Conservation (phyloP, 768 basidiomycete species). For the Trametes gibbosa region DNA sequence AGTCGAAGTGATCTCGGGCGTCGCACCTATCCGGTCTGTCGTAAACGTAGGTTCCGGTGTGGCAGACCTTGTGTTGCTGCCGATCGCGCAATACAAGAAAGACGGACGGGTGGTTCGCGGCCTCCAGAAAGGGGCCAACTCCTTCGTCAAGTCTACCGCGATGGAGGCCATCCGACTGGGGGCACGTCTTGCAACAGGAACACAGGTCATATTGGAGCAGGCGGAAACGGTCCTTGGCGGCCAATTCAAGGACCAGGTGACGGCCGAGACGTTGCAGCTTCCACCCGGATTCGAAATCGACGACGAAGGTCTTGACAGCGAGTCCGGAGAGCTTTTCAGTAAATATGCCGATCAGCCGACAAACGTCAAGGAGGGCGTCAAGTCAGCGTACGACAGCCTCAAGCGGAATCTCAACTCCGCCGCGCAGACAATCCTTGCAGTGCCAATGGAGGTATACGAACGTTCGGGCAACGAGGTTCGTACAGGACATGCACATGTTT, state of each 20-base stretch:
- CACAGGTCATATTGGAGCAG: constrained; percentile 95
- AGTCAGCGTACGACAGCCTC: constrained; percentile 88
- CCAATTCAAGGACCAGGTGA: constrained; percentile 63
- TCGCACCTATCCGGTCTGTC: constrained; percentile 92
- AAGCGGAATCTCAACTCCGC: constrained; percentile 86
- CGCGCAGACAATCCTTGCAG: constrained; percentile 96
- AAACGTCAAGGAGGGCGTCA: constrained; percentile 82
- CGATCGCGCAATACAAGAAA: constrained; percentile 97
- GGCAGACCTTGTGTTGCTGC: constrained; percentile 91
- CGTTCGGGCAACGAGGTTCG: constrained; percentile 85
- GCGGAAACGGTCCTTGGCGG: constrained; percentile 89
- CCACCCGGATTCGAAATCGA: constrained; percentile 26
- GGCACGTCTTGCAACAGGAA: constrained; percentile 91
- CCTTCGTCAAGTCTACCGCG: constrained; percentile 92
- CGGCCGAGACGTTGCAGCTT: constrained; percentile 60
- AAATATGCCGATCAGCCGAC: constrained; percentile 90
- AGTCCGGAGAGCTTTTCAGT: constrained; percentile 61
- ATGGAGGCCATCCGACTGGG: constrained; percentile 95
- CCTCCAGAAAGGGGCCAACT: constrained; percentile 88
- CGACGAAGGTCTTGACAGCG: constrained; percentile 41
- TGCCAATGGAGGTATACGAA: constrained; percentile 99
- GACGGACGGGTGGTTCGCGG: constrained; percentile 92
- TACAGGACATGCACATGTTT: constrained; percentile 6
- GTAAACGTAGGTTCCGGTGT: constrained; percentile 98
- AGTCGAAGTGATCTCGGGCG: constrained; percentile 94